phyloP scores from a whole-genome alignment of 2,329 filamentous ascomycete species.

The Lasiodiplodia hormozganensis region DNA sequence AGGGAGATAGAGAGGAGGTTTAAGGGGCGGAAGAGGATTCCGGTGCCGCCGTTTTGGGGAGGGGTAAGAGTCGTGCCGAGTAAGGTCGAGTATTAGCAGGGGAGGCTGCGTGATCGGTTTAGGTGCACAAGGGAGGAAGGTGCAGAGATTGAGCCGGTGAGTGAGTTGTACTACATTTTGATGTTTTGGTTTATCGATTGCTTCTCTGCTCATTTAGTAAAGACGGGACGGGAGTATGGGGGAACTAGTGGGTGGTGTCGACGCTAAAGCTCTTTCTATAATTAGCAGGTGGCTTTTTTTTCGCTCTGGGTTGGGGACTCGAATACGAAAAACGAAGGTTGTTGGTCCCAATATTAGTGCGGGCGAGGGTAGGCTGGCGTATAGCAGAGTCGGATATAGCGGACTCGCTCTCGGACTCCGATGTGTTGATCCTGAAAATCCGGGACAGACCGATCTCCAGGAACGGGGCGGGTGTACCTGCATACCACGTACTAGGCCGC shows the following conservation, averaged over 20 bases:
- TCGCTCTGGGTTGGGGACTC: background rate
- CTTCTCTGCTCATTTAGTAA: background rate
- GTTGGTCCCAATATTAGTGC: background rate
- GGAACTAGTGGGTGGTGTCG: background rate
- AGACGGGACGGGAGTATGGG: background rate
- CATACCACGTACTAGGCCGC: background rate
- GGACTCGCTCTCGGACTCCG: slow-evolving; percentile 55
- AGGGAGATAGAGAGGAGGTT: slow-evolving; percentile 78
- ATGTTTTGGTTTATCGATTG: background rate
- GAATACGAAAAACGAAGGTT: background rate
- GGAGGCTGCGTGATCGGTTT: slow-evolving; percentile 92
- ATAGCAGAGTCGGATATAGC: background rate
- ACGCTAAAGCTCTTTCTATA: background rate
- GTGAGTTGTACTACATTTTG: background rate
- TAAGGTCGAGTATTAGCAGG: slow-evolving; percentile 95
- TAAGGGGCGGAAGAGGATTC: slow-evolving; percentile 77
- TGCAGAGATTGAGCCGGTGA: slow-evolving; percentile 78
- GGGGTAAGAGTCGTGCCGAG: slow-evolving; percentile 86
- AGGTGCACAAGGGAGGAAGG: slow-evolving; percentile 71
- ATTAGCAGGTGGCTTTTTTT: background rate
- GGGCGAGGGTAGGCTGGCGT: background rate
- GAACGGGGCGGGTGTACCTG: background rate
- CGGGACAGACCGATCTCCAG: slow-evolving; percentile 8
- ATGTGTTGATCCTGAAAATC: slow-evolving; percentile 10
- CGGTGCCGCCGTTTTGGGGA: slow-evolving; percentile 94